A percentile compares a stretch with the other conserved stretches of the same genome.
Conservation (phyloP, 768 basidiomycete genomes). For the Antrodiella citrinella region DNA sequence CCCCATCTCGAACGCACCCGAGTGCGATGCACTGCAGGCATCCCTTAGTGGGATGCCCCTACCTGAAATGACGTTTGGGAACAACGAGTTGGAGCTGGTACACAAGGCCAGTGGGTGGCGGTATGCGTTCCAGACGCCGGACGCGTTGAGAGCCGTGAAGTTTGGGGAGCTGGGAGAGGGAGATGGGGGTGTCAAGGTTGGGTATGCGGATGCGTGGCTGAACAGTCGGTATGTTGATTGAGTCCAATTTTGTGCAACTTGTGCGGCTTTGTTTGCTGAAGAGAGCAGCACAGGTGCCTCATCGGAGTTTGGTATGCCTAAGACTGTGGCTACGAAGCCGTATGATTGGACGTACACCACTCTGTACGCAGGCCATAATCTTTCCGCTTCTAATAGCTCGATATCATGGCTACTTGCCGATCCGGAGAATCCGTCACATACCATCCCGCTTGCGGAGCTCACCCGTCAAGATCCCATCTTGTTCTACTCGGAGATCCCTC, state of each 20-base stretch:
- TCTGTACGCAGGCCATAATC: slow-evolving; percentile 61
- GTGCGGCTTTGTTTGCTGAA: slow-evolving; percentile 1
- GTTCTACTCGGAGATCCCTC: slow-evolving; percentile 93
- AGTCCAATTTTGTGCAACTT: background rate
- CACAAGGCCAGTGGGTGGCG: slow-evolving; percentile 59
- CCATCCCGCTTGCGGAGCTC: slow-evolving; percentile 79
- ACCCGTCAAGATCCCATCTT: slow-evolving; percentile 90
- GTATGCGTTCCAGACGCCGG: slow-evolving; percentile 57
- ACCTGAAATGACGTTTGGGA: slow-evolving; percentile 96
- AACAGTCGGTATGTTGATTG: slow-evolving; percentile 61
- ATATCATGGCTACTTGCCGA: slow-evolving; percentile 48
- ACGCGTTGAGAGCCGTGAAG: slow-evolving; percentile 66
- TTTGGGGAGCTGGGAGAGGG: slow-evolving; percentile 68
- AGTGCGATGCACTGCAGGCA: slow-evolving; percentile 63
- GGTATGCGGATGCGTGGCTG: slow-evolving; percentile 92
- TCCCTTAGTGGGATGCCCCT: slow-evolving; percentile 61
- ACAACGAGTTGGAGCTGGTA: slow-evolving; percentile 62
- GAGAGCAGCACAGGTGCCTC: slow-evolving; percentile 61
- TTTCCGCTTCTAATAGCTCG: slow-evolving; percentile 13
- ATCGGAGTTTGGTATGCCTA: slow-evolving; percentile 57
- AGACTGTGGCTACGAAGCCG: slow-evolving; percentile 69
- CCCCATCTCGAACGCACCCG: slow-evolving; percentile 71
- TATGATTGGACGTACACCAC: slow-evolving; percentile 99
- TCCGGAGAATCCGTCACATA: slow-evolving; percentile 44
- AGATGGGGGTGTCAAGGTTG: slow-evolving; percentile 91